phyloP scores from a whole-genome alignment of 1,284 basidiomycete genomes.

The Apiotrichum montevideense region DNA sequence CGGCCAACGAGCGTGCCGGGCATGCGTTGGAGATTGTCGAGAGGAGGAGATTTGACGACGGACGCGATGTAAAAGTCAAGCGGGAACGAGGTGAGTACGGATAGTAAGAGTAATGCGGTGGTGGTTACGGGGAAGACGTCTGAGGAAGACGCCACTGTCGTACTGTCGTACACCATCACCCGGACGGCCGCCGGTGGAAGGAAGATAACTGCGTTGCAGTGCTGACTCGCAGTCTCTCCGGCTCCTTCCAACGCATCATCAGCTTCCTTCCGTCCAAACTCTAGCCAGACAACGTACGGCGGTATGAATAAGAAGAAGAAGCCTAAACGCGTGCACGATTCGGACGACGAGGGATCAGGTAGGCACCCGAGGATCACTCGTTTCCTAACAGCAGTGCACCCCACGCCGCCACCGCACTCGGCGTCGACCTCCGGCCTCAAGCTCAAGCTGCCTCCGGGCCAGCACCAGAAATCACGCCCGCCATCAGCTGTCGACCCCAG shows the following conservation, averaged over 20 bases:
- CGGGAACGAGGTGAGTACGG: slow-evolving; percentile 28
- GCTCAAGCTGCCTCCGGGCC: slow-evolving; percentile 29
- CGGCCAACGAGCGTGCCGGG: slow-evolving; percentile 28
- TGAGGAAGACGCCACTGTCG: no score
- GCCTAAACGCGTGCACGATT: slow-evolving; percentile 62
- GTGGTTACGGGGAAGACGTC: no score
- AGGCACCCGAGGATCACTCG: slow-evolving; percentile 15
- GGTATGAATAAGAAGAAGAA: slow-evolving; percentile 67
- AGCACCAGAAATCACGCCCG: slow-evolving; percentile 26
- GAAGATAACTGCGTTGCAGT: neutral
- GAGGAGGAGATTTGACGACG: slow-evolving; percentile 9
- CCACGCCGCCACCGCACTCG: slow-evolving; percentile 36
- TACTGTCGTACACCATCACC: no score
- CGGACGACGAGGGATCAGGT: slow-evolving; percentile 64
- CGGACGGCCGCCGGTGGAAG: neutral
- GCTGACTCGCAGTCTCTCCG: slow-evolving; percentile 30
- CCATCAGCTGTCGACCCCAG: slow-evolving; percentile 40
- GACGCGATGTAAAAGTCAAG: slow-evolving; percentile 34
- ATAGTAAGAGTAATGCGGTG: no score
- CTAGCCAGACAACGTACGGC: slow-evolving; percentile 28
- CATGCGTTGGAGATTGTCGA: slow-evolving; percentile 33
- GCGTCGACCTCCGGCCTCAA: slow-evolving; percentile 37
- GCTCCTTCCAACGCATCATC: slow-evolving; percentile 38
- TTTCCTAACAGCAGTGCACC: slow-evolving; percentile 33
- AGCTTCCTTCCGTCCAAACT: slow-evolving; percentile 24